Evolutionary conservation across 139 green algal genomes (phyloP), one percentile per base, ranked within the genome.

Genomic region (Tetratostichococcus sp.): DNA sequence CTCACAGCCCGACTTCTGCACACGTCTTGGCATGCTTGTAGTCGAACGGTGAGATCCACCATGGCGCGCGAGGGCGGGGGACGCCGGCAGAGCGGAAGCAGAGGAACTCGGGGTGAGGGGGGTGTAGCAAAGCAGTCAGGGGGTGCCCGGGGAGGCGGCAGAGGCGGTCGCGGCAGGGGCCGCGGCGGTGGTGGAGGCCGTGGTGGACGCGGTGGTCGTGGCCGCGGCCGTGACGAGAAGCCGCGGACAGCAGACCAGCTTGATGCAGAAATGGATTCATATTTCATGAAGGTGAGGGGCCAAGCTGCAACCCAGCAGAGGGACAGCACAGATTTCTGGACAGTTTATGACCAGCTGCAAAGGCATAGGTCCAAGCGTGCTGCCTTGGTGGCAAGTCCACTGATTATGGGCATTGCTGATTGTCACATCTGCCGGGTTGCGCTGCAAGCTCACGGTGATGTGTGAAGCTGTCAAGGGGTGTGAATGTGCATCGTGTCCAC

Each of bases 261-360:
- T 34, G 80, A 85, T 67, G 67, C 65, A 21, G 80, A 85, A 58
- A 85, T 85, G 77, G 80, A 85, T 32, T 71, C 72, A 23, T 85
- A 85, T 33, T 85, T 83, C 0, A 30, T 71, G 8, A 62, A 83
- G 72, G 80, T 39, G 22, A 66, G 58, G 4, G 6, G 58, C 14
- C 58, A 19, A n/a, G 14, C 22, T 30, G 17, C 11, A 25, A n/a
- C n/a, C n/a, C n/a, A n/a, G n/a, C n/a, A n/a, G n/a, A n/a, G n/a
- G n/a, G n/a, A n/a, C n/a, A n/a, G n/a, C n/a, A n/a, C n/a, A n/a
- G n/a, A n/a, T n/a, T n/a, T n/a, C n/a, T n/a, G n/a, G n/a, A n/a
- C n/a, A n/a, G n/a, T n/a, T n/a, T n/a, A n/a, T n/a, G n/a, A n/a
- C n/a, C n/a, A n/a, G n/a, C n/a, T n/a, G n/a, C n/a, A n/a, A n/a